Base-by-base conservation (phyloP, 2,329 filamentous ascomycete species). In the Aspergillus tubingensis region DNA sequence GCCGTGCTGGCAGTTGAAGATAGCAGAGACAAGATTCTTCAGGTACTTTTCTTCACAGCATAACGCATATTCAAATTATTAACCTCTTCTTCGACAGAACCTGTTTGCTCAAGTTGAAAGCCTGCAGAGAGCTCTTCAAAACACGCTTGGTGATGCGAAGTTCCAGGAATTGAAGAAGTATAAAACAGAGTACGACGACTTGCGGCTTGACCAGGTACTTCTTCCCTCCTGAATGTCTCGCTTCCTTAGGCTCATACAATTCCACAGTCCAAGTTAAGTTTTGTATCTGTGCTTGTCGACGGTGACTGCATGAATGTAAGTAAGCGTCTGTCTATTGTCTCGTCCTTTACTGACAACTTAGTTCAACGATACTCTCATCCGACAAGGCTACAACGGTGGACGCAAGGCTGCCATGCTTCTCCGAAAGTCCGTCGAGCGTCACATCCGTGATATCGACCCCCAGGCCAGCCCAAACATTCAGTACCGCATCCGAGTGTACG, bases 281-380 rank as follows among this genome's bases (percentile, higher is more conserved):
- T 72, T 65, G 71, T 70, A 56, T 71, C 70, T 8, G 74, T 77
- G 44, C 58, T 79, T 15, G 70, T 79, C 57, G 77, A 78, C 62
- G 77, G 77, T 3, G 77, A 79, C 57, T 71, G 70, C 56, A 77
- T 77, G 74, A 70, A 69, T 58, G 76, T 77, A 68, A 58, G 69
- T 27, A 36, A 8, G 11, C 21, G 1, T 2, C n/a, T n/a, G 2
- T 2, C 10, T 10, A 23, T 57, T 25, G 13, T 19, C 48, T 23
- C 30, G n/a, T 8, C 4, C 13, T 7, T 8, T 59, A 17, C 27
- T 56, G 13, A 15, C 17, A 41, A 15, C 21, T 21, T 15, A 78
- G 76, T 78, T 78, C 50, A 44, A 67, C n/a, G 70, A 76, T 25
- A 58, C 68, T 0, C 66, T 77, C 21, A 65, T 78, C 1, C 65